Conservation (phyloP, 768 basidiomycete species). For the Naganishia onofrii region DNA sequence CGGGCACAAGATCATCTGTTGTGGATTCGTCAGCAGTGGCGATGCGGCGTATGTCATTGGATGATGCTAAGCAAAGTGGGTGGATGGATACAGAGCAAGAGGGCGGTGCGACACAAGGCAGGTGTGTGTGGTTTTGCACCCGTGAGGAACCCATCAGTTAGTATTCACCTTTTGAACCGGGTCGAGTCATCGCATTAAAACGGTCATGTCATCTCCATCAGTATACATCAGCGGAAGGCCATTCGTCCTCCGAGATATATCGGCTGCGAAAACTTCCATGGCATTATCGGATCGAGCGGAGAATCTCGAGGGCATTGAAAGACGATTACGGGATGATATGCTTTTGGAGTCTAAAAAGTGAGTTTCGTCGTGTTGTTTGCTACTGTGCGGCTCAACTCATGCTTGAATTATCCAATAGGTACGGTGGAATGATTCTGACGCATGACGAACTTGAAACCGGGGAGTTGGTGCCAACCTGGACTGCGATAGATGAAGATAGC, state of each 20-base stretch:
- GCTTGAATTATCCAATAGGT: conserved; percentile 57
- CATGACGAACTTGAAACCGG: conserved; percentile 83
- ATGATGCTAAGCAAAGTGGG: conserved; percentile 10
- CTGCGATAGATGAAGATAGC: conserved; percentile 73
- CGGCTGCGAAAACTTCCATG: conserved; percentile 74
- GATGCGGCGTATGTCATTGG: conserved; percentile 4
- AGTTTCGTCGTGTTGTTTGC: neutral
- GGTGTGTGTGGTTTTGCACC: conserved; percentile 93
- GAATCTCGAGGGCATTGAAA: conserved; percentile 85
- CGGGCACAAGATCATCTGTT: neutral
- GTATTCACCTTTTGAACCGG: conserved; percentile 40
- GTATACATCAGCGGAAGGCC: conserved; percentile 58
- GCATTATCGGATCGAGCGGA: conserved; percentile 86
- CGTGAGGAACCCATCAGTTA: conserved; percentile 90
- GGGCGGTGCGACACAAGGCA: conserved; percentile 54
- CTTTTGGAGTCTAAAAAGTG: conserved; percentile 76
- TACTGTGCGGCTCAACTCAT: neutral
- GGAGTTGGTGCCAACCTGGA: conserved; percentile 88
- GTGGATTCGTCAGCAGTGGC: neutral
- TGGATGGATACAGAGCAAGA: conserved; percentile 18
- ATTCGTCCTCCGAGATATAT: conserved; percentile 83
- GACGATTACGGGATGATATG: conserved; percentile 83
- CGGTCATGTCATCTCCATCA: conserved; percentile 60
- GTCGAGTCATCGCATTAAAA: conserved; percentile 39
- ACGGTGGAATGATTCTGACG: conserved; percentile 83